Conservation (phyloP, 768 basidiomycete species). For the Rhizopogon vesiculosus region DNA sequence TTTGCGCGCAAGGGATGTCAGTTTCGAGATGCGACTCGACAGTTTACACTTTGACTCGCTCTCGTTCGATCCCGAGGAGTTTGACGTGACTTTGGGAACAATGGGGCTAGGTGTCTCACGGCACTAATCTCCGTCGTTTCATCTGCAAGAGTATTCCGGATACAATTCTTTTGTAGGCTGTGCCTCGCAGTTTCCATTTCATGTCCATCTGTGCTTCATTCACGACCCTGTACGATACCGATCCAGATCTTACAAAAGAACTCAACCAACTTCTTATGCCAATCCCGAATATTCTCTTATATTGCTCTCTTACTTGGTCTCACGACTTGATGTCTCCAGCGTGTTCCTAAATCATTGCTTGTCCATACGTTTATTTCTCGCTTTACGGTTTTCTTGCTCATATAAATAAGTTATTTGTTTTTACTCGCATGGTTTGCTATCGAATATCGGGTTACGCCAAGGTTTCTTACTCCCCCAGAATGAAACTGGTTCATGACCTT, state of each 20-base stretch:
- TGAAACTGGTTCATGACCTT: too few relatives aligned
- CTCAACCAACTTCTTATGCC: not conserved
- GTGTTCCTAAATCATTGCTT: not conserved
- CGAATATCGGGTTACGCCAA: too few relatives aligned
- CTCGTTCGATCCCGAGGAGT: slow-evolving; percentile 61
- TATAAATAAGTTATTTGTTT: not conserved
- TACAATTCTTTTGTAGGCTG: not conserved
- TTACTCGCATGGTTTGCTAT: too few relatives aligned
- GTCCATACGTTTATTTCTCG: not conserved
- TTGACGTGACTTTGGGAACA: slow-evolving; percentile 23
- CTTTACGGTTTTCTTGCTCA: not conserved
- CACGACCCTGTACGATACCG: not conserved
- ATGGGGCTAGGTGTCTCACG: not conserved
- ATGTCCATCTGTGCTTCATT: not conserved
- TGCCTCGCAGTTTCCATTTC: not conserved
- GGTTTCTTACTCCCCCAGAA: too few relatives aligned
- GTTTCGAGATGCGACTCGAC: slow-evolving; percentile 64
- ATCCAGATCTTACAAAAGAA: not conserved
- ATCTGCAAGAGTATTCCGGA: not conserved
- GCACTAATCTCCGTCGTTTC: not conserved
- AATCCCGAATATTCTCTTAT: not conserved
- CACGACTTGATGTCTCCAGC: not conserved
- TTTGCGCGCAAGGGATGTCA: slow-evolving; percentile 31
- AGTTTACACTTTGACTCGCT: slow-evolving; percentile 70
- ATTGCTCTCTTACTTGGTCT: not conserved